These are phyloP conservation scores for Clarkia xantiana DNA, from an alignment of 345 rosid genomes.

Conservation along the genomic window DNA sequence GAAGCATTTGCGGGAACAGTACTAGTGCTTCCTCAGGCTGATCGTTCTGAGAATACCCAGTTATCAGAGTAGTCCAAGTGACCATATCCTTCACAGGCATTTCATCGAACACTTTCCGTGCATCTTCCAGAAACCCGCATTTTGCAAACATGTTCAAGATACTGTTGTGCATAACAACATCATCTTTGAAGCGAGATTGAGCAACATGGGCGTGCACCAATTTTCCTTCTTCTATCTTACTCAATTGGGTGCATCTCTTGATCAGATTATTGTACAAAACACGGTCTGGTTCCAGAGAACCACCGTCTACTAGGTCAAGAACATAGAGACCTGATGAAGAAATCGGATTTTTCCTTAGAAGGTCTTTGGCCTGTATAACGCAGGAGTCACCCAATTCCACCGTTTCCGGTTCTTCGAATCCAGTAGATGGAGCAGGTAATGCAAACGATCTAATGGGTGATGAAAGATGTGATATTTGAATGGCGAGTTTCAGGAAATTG, in stretches of 20 bases:
- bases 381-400: not conserved
- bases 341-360: constrained; percentile 12
- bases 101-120: constrained; percentile 35
- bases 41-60: constrained; percentile 41
- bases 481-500: not conserved
- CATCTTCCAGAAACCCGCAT: constrained; percentile 32
- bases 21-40: constrained; percentile 28
- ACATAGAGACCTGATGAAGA: constrained; percentile 24
- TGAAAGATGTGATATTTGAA: not conserved
- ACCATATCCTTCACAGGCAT: constrained; percentile 32
- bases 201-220: constrained; percentile 26
- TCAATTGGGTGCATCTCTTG: constrained; percentile 28
- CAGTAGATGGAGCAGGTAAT: constrained; percentile 2
- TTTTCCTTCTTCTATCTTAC: constrained; percentile 20
- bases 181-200: constrained; percentile 20
- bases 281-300: constrained; percentile 18
- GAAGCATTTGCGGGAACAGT: constrained; percentile 33
- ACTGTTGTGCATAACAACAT: constrained; percentile 26
- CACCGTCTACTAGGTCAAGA: constrained; percentile 19
- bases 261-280: constrained; percentile 25
- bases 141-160: constrained; percentile 32
- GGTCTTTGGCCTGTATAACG: constrained; percentile 14
- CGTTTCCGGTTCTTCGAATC: constrained; percentile 2
- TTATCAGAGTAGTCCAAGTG: constrained; percentile 48
- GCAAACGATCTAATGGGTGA: constrained; percentile 3